Evolutionary conservation across 1,284 basidiomycete species (phyloP).

Genomic region (Rhodotorula sp.): DNA sequence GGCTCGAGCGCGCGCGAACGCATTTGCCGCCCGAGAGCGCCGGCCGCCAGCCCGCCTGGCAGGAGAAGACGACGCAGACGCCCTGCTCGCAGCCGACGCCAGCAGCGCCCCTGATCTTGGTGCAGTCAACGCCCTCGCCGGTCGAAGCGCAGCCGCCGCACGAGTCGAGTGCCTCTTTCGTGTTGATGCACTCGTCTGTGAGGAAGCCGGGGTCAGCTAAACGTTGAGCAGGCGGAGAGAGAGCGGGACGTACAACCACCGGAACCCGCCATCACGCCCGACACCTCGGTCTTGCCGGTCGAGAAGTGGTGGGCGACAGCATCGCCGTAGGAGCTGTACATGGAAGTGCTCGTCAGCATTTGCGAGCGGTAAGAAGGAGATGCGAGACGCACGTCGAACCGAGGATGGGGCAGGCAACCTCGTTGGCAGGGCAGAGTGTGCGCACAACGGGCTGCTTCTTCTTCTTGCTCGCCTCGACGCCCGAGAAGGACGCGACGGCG

Average conservation of each 20-base stretch:
- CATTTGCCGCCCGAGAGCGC: constrained; percentile 30
- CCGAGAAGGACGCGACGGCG: not conserved
- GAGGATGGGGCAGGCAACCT: constrained; percentile 36
- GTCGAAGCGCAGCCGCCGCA: constrained; percentile 38
- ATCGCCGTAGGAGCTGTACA: constrained; percentile 43
- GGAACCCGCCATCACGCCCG: constrained; percentile 28
- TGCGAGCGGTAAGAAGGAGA: not conserved
- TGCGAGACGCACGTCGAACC: constrained; percentile 38
- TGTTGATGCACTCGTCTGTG: constrained; percentile 37
- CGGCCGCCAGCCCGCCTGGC: constrained; percentile 47
- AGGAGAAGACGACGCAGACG: constrained; percentile 48
- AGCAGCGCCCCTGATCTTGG: constrained; percentile 45
- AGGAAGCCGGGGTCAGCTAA: not conserved
- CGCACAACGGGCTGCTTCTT: constrained; percentile 15
- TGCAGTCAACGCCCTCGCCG: constrained; percentile 50
- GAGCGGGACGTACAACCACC: constrained; percentile 48
- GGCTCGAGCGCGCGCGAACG: constrained; percentile 18
- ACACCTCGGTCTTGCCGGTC: constrained; percentile 16
- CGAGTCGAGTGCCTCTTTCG: constrained; percentile 31
- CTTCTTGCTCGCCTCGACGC: constrained; percentile 28
- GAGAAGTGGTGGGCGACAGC: constrained; percentile 35
- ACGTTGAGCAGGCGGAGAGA: not conserved
- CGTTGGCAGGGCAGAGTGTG: constrained; percentile 33
- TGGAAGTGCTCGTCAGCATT: too few relatives aligned
- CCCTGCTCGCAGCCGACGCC: constrained; percentile 59